A percentile compares a stretch with the other conserved stretches of the same genome.
These are phyloP conservation scores for Pueraria montana DNA, from an alignment of 306 rosid genomes.

Conservation along the genomic window DNA sequence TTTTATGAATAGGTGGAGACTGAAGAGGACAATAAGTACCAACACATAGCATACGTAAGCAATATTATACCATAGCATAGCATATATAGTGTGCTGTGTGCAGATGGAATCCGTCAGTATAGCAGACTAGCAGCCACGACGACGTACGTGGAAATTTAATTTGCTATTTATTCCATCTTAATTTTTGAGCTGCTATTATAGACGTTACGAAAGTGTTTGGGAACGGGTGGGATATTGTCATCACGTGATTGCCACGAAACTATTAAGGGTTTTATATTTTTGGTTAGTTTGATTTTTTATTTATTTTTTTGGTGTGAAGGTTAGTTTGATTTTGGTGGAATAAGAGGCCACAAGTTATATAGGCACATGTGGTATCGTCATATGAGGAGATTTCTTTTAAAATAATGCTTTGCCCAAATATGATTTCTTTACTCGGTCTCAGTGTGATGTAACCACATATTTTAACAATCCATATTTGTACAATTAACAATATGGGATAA, in stretches of 20 bases:
- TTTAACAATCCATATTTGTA: not conserved
- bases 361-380: not conserved
- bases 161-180: conserved; percentile 17
- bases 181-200: not conserved
- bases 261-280: conserved; percentile 26
- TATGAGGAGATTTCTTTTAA: not conserved
- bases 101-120: conserved; percentile 17
- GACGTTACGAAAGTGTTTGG: conserved; percentile 55
- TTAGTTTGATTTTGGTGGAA: conserved; percentile 32
- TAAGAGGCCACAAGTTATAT: not conserved
- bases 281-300: no score
- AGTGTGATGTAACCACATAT: not conserved
- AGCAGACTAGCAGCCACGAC: not conserved
- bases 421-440: not conserved
- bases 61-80: not conserved
- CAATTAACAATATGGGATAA: not conserved
- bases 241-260: conserved; percentile 61
- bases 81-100: no score
- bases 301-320: no score
- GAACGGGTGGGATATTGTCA: conserved; percentile 54
- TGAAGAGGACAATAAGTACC: conserved; percentile 18
- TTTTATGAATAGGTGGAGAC: not conserved
- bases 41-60: conserved; percentile 17
- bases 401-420: not conserved
- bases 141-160: not conserved